These are phyloP conservation scores for Epicoccum sorghinum DNA, from an alignment of 2,329 filamentous ascomycete species.

Conservation along the genomic window DNA sequence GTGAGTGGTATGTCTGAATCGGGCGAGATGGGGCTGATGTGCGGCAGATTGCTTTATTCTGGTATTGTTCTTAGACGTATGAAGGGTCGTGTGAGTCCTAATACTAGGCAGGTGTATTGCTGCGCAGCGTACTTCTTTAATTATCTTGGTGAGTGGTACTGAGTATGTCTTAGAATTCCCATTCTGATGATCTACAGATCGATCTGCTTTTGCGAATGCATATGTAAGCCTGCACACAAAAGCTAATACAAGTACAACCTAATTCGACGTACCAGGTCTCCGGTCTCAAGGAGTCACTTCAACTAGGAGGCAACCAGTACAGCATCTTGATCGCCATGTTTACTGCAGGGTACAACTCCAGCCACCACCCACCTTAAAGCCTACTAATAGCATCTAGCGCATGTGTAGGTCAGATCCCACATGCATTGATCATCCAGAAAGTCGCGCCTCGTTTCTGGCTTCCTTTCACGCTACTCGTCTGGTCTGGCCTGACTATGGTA, in stretches of 20 bases:
- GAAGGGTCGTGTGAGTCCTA: not conserved
- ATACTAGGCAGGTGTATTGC: constrained; percentile 30
- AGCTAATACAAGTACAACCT: not conserved
- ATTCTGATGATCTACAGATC: constrained; percentile 15
- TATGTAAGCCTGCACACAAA: constrained; percentile 22
- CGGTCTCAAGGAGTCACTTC: constrained; percentile 34
- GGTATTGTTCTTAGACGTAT: constrained; percentile 5
- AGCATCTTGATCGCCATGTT: constrained; percentile 39
- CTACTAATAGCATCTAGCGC: constrained; percentile 15
- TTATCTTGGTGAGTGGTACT: constrained; percentile 28
- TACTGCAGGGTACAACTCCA: constrained; percentile 28
- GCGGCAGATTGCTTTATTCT: constrained; percentile 36
- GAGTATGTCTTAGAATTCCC: no score
- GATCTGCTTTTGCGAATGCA: constrained; percentile 38
- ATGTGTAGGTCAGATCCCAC: constrained; percentile 38
- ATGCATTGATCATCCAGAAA: constrained; percentile 38
- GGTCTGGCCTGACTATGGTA: constrained; percentile 39
- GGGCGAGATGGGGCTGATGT: not conserved
- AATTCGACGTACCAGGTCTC: constrained; percentile 22
- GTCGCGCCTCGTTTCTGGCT: constrained; percentile 38
- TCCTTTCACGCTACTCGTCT: constrained; percentile 35
- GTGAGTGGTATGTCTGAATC: constrained; percentile 6
- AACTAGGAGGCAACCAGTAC: constrained; percentile 35
- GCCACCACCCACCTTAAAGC: no score
- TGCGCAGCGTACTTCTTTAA: constrained; percentile 43